Conservation (phyloP, 306 rosid genomes). For the Medicago arabica region DNA sequence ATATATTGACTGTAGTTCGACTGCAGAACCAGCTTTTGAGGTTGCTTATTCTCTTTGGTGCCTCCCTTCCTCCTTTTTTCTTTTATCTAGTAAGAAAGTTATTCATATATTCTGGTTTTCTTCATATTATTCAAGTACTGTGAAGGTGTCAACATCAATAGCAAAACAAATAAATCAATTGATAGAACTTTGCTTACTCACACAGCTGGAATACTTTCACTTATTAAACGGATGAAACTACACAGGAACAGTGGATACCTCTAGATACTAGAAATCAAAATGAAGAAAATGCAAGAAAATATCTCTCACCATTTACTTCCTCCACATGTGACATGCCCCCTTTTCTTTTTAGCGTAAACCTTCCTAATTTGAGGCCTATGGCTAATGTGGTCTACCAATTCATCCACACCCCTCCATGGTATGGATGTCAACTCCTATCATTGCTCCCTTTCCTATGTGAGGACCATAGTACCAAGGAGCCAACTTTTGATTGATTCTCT, state of each 20-base stretch:
- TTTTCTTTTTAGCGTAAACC: slow-evolving; percentile 6
- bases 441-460: background rate
- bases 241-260: background rate
- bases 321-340: background rate
- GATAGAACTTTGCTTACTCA: background rate
- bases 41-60: slow-evolving; percentile 41
- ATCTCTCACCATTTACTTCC: background rate
- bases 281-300: background rate
- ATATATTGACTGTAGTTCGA: slow-evolving; percentile 77
- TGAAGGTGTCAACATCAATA: background rate
- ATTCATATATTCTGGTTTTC: background rate
- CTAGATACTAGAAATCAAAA: background rate
- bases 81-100: background rate
- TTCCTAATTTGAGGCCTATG: background rate
- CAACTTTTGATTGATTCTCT: slow-evolving; percentile 3
- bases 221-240: slow-evolving; percentile 15
- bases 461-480: background rate
- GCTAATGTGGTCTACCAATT: background rate
- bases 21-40: slow-evolving; percentile 81
- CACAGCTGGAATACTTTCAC: background rate
- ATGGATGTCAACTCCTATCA: slow-evolving; percentile 1
- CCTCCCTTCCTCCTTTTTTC: slow-evolving; percentile 7
- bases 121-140: too few species aligned
- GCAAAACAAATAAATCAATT: slow-evolving; percentile 24
- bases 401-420: background rate